These are phyloP conservation scores for Aspergillus sp. DNA, from an alignment of 2,329 filamentous ascomycete genomes.

Conservation along the genomic window DNA sequence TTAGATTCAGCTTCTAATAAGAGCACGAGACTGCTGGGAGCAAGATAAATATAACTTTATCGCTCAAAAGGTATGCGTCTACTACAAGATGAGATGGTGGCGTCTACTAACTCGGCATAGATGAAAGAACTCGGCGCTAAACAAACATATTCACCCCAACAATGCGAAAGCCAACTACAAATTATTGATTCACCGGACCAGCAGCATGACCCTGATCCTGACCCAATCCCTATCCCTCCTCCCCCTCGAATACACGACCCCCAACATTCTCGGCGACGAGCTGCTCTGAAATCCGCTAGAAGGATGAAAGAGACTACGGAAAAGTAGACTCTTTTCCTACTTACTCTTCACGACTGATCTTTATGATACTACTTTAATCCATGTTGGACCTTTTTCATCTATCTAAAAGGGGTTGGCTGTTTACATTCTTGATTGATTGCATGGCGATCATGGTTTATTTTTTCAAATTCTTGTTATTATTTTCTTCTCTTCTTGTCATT, in stretches of 20 bases:
- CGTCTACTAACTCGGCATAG: slow-evolving; percentile 6
- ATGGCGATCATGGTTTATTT: background rate
- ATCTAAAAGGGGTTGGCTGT: background rate
- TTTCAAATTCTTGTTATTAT: background rate
- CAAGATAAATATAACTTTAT: slow-evolving; percentile 34
- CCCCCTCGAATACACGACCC: slow-evolving; percentile 16
- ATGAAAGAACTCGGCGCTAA: slow-evolving; percentile 31
- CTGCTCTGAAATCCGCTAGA: slow-evolving; percentile 4
- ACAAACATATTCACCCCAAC: slow-evolving; percentile 28
- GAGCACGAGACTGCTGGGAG: slow-evolving; percentile 33
- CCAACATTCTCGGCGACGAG: slow-evolving; percentile 13
- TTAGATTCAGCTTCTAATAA: slow-evolving; percentile 32
- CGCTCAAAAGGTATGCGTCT: slow-evolving; percentile 29
- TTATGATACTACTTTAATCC: background rate
- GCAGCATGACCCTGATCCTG: slow-evolving; percentile 7
- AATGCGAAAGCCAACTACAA: slow-evolving; percentile 31
- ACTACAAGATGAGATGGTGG: background rate
- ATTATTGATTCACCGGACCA: slow-evolving; percentile 18
- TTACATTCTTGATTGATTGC: background rate
- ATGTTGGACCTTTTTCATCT: background rate
- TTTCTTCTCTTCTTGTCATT: background rate
- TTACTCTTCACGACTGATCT: background rate
- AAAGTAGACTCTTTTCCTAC: background rate
- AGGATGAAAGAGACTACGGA: background rate
- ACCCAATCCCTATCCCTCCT: slow-evolving; percentile 7